A percentile compares a stretch with the other conserved stretches of the same genome.
Conservation (phyloP, 192 early-diverging fungal species). For the Mortierella hygrophila region DNA sequence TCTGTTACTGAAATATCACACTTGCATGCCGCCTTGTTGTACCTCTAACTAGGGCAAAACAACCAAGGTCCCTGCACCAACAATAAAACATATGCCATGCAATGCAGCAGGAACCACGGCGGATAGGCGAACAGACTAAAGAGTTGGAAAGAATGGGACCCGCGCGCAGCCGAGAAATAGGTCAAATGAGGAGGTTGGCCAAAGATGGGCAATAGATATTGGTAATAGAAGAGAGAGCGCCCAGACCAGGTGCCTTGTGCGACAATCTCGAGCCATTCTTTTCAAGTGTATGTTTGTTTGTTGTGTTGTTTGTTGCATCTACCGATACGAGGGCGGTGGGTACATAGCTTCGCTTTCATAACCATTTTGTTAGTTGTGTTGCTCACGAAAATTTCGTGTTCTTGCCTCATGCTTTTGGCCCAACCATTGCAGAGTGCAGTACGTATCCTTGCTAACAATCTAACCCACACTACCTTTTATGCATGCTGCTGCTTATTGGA, state of each 20-base stretch:
- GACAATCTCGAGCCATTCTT: background rate
- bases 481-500: background rate
- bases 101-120: no score
- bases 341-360: background rate
- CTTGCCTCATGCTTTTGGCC: background rate
- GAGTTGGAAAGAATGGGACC: background rate
- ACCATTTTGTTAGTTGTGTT: background rate
- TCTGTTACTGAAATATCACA: no score
- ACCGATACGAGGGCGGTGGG: background rate
- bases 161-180: background rate
- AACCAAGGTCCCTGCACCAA: no score
- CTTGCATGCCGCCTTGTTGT: no score
- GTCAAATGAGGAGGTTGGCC: background rate
- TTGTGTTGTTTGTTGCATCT: background rate
- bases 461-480: no score
- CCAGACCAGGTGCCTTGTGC: conserved; percentile 15
- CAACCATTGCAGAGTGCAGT: background rate
- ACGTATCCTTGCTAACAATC: no score
- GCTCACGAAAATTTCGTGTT: background rate
- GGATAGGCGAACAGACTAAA: background rate
- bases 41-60: no score
- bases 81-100: no score
- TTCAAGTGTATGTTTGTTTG: background rate
- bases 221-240: conserved; percentile 1
- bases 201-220: background rate